These are phyloP conservation scores for Potentilla sterilis DNA, from an alignment of 306 rosid genomes.

Conservation along the genomic window DNA sequence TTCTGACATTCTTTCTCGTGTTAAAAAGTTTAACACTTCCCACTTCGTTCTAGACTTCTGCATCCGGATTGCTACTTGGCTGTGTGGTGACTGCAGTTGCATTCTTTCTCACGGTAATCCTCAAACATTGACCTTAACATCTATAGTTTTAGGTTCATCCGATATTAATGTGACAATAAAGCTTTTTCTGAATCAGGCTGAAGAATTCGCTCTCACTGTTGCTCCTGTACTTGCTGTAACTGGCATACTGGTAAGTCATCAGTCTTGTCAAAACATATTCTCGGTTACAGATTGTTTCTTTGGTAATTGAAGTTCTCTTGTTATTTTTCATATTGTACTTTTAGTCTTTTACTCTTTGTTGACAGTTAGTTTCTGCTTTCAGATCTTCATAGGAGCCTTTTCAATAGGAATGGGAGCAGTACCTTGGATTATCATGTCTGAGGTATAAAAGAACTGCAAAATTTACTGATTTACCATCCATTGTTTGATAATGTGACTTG, in stretches of 20 bases:
- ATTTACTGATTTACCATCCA: background rate
- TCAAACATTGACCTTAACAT: conserved; percentile 1
- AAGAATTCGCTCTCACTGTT: conserved; percentile 41
- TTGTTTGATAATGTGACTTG: background rate
- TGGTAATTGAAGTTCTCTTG: conserved; percentile 1
- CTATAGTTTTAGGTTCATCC: conserved; percentile 1
- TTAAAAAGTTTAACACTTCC: conserved; percentile 19
- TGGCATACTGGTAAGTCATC: conserved; percentile 66
- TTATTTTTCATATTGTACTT: background rate
- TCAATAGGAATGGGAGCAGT: conserved; percentile 92
- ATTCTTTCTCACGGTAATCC: conserved; percentile 68
- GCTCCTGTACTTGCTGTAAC: conserved; percentile 65
- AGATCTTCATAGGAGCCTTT: conserved; percentile 73
- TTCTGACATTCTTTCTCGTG: conserved; percentile 14
- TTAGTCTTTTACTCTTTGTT: background rate
- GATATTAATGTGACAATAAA: conserved; percentile 14
- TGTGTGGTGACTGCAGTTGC: conserved; percentile 57
- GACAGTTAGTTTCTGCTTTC: conserved; percentile 20
- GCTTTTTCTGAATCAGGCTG: conserved; percentile 46
- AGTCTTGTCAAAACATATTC: conserved; percentile 6
- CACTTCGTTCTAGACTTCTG: conserved; percentile 49
- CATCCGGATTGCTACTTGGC: conserved; percentile 63
- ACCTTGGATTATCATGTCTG: conserved; percentile 98
- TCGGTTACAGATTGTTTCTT: background rate
- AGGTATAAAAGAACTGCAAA: conserved; percentile 44